Conservation (phyloP, 768 basidiomycete genomes). For the Hygrophoropsis aurantiaca region DNA sequence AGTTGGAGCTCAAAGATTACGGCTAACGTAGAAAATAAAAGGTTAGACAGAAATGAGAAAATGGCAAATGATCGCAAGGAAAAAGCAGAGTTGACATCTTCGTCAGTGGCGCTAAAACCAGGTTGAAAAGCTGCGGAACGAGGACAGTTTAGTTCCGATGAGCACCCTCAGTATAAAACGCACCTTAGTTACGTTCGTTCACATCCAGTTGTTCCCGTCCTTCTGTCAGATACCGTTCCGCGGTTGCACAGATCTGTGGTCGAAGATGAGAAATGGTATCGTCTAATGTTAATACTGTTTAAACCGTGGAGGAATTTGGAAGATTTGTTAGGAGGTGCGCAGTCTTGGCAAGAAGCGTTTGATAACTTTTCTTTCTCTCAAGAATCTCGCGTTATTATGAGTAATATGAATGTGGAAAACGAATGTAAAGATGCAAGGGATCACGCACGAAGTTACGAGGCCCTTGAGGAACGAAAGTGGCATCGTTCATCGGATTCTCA, state of each 20-base stretch:
- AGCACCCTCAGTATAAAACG: slow-evolving; percentile 2
- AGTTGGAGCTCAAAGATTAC: too few species aligned
- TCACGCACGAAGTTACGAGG: too few species aligned
- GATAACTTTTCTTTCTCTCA: too few species aligned
- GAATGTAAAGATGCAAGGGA: slow-evolving; percentile 13
- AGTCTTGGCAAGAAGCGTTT: not conserved
- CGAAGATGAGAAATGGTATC: not conserved
- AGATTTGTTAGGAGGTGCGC: not conserved
- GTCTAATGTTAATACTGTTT: not conserved
- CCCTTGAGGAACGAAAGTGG: too few species aligned
- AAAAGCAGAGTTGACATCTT: too few species aligned
- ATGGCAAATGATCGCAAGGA: too few species aligned
- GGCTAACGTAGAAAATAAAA: too few species aligned
- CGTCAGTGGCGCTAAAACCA: too few species aligned
- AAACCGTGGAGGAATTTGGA: slow-evolving; percentile 3
- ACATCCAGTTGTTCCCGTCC: slow-evolving; percentile 3
- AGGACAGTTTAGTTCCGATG: too few species aligned
- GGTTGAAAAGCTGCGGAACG: too few species aligned
- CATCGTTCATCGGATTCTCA: too few species aligned
- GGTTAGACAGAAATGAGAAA: too few species aligned
- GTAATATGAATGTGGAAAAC: slow-evolving; percentile 4
- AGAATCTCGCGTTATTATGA: not conserved
- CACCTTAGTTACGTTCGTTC: not conserved
- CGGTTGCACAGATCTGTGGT: not conserved
- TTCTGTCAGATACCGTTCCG: not conserved